These are phyloP conservation scores for Middelhovenomyces tepae DNA, from an alignment of 805 yeast genomes.

Conservation along the genomic window DNA sequence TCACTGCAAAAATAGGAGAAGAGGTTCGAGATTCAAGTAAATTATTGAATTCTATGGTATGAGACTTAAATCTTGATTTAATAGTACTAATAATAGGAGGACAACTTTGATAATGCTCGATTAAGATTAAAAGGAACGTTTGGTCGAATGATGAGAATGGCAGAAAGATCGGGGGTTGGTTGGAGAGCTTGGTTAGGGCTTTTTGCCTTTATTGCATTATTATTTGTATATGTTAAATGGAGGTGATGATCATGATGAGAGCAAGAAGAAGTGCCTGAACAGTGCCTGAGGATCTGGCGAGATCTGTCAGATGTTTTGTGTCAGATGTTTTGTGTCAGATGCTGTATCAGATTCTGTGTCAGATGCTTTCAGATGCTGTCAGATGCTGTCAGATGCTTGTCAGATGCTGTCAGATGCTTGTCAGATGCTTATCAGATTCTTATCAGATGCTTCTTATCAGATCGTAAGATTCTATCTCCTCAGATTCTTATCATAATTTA, in stretches of 20 bases:
- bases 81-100: conserved; percentile 20
- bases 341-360: no score
- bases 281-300: no score
- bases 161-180: conserved; percentile 53
- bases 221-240: conserved; percentile 32
- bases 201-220: conserved; percentile 37
- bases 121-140: conserved; percentile 43
- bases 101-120: conserved; percentile 40
- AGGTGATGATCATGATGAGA: conserved; percentile 6
- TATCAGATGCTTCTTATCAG: no score
- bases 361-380: no score
- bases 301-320: no score
- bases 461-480: no score
- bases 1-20: conserved; percentile 52
- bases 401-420: no score
- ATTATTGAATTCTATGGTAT: conserved; percentile 33
- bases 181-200: conserved; percentile 51
- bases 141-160: conserved; percentile 53
- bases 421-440: no score
- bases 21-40: conserved; percentile 49
- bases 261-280: neutral
- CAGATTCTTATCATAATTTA: no score
- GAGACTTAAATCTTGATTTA: conserved; percentile 4
- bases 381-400: no score
- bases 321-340: no score